These are phyloP conservation scores for Orbilia quercus DNA, from an alignment of 2,329 filamentous ascomycete genomes.

Conservation along the genomic window DNA sequence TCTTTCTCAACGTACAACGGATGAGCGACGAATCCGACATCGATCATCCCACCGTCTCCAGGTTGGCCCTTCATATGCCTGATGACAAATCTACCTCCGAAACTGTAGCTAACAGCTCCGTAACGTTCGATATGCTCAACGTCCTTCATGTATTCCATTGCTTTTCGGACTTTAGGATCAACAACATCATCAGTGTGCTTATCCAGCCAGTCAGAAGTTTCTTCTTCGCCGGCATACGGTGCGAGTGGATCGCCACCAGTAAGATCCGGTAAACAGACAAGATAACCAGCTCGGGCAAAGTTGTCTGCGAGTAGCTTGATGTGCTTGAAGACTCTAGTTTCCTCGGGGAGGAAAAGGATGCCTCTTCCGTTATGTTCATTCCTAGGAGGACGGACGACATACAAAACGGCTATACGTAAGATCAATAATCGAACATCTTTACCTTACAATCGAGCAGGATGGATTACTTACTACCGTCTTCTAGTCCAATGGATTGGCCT, in stretches of 20 bases:
- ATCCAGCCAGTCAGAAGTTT: constrained; percentile 64
- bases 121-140: constrained; percentile 63
- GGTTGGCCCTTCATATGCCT: constrained; percentile 68
- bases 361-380: constrained; percentile 62
- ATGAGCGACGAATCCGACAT: constrained; percentile 74
- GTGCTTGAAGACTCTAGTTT: constrained; percentile 71
- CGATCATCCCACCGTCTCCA: constrained; percentile 61
- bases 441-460: neutral
- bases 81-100: constrained; percentile 71
- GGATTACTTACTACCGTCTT: constrained; percentile 45
- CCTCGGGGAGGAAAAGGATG: constrained; percentile 67
- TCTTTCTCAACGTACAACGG: constrained; percentile 71
- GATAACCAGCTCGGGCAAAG: constrained; percentile 78
- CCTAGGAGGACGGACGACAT: constrained; percentile 67
- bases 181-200: constrained; percentile 64
- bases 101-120: constrained; percentile 73
- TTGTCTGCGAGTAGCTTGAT: constrained; percentile 74
- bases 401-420: constrained; percentile 64
- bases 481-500: constrained; percentile 59
- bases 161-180: constrained; percentile 66
- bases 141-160: constrained; percentile 62
- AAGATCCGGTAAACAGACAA: constrained; percentile 75
- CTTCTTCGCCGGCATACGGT: constrained; percentile 64
- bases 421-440: too few species aligned
- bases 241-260: constrained; percentile 74